phyloP scores from a whole-genome alignment of 164 flowering plant genomes.

The Stephania cephalantha region DNA sequence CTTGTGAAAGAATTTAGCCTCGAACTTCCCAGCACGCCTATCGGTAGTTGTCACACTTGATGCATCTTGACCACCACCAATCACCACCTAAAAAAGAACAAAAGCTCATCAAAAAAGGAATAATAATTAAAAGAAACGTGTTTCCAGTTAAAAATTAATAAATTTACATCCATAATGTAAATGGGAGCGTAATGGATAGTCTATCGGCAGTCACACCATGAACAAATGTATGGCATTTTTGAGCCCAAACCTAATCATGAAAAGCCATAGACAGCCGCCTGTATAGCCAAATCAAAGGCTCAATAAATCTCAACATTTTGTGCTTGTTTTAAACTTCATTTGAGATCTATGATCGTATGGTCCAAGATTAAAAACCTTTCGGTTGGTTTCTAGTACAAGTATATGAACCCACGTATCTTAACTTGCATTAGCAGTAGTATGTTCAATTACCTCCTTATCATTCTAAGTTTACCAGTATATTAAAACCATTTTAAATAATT shows the following conservation, averaged over 20 bases:
- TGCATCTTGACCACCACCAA: slow-evolving; percentile 99
- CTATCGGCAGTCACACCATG: background rate
- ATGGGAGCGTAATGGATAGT: background rate
- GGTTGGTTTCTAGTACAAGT: too few relatives aligned
- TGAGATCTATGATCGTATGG: background rate
- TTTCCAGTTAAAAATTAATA: background rate
- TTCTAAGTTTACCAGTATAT: too few relatives aligned
- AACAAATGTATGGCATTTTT: background rate
- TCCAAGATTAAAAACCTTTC: background rate
- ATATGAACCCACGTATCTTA: too few relatives aligned
- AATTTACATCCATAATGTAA: background rate
- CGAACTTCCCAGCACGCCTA: slow-evolving; percentile 97
- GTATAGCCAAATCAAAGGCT: background rate
- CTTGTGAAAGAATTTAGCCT: slow-evolving; percentile 90
- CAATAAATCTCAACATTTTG: background rate
- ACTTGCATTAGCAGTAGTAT: too few relatives aligned
- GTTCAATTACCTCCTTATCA: too few relatives aligned
- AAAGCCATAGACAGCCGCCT: background rate
- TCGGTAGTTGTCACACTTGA: slow-evolving; percentile 82
- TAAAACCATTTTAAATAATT: too few relatives aligned
- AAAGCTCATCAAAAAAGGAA: background rate
- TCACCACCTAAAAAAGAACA: slow-evolving; percentile 52
- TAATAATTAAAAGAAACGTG: background rate
- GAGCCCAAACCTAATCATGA: background rate
- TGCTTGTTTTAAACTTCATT: background rate